phyloP scores from a whole-genome alignment of 768 basidiomycete genomes.

The Fomitopsis pulvina region DNA sequence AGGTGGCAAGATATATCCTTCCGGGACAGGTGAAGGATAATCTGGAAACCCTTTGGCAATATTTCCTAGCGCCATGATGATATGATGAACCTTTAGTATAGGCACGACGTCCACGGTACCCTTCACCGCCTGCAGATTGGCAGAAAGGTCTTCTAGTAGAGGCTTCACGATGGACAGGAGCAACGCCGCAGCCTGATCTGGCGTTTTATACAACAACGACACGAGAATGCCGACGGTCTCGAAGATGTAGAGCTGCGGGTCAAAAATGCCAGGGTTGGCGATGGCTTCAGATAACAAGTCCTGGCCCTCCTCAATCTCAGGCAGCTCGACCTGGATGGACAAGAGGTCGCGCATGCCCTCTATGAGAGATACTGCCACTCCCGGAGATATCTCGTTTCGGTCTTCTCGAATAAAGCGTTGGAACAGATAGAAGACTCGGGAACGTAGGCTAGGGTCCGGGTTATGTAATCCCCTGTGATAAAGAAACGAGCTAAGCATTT shows the following conservation, averaged over 20 bases:
- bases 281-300: slow-evolving; percentile 79
- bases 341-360: slow-evolving; percentile 74
- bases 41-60: slow-evolving; percentile 97
- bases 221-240: slow-evolving; percentile 85
- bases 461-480: slow-evolving; percentile 78
- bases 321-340: slow-evolving; percentile 65
- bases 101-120: slow-evolving; percentile 62
- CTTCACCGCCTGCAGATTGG: slow-evolving; percentile 46
- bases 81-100: slow-evolving; percentile 87
- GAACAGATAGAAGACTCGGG: slow-evolving; percentile 88
- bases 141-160: slow-evolving; percentile 65
- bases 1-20: slow-evolving; percentile 63
- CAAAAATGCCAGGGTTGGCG: slow-evolving; percentile 64
- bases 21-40: slow-evolving; percentile 62
- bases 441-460: slow-evolving; percentile 56
- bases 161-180: slow-evolving; percentile 79
- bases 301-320: slow-evolving; percentile 66
- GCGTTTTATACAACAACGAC: slow-evolving; percentile 60
- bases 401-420: slow-evolving; percentile 85
- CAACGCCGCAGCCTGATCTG: slow-evolving; percentile 61
- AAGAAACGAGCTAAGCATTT: slow-evolving; percentile 2
- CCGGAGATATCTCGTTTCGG: slow-evolving; percentile 66
- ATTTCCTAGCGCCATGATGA: slow-evolving; percentile 90
- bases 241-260: slow-evolving; percentile 90
- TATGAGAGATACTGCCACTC: slow-evolving; percentile 66